Base-by-base conservation (phyloP, 2,329 filamentous ascomycete species). In the Colletotrichum navitas region DNA sequence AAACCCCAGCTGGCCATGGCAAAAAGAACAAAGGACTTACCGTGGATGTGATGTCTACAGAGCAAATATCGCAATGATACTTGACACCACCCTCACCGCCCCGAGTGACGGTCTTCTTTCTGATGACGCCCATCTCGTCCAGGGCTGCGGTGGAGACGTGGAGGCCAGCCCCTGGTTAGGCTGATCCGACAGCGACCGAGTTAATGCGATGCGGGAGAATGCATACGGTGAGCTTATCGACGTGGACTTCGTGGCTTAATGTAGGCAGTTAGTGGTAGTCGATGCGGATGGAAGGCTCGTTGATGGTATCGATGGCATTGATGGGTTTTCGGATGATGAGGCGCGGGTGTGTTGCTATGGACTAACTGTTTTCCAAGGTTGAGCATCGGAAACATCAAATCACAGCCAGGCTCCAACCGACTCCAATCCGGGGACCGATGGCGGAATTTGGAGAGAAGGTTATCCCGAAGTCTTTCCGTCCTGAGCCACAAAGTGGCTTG, bases 11-110 rank as follows among this genome's bases (percentile, higher is more conserved):
- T 45, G 54, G 47, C 24, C 21, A 36, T 10, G n/a, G 51, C 55
- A 51, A 58, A 60, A 59, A 65, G 39, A 63, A 69, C 58, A 43
- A 47, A 62, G 34, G 51, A 86, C 92, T 78, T 88, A 97, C 96
- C 58, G 96, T 99, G 6, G 95, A 96, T 58, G 96, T 99, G 76
- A 99, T 97, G 81, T 99, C 96, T 69, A 94, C 94, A 55, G 94
- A 97, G 82, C 96, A 99, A 71, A 97, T 92, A 82, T 99, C 97
- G 85, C 96, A 99, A 75, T 98, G 94, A 81, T 97, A 99, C 81
- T 98, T 98, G 41, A 94, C 93, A 74, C 93, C 93, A 59, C 93
- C 94, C 80, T 98, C 94, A 63, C 92, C 94, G 74, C 93, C 94
- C 79, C 93, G 88, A 66, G 92, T 91, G 75, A 93, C 93, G 72